phyloP scores from a whole-genome alignment of 1,139 yeast genomes.

The Zygotorulaspora mrakii region DNA sequence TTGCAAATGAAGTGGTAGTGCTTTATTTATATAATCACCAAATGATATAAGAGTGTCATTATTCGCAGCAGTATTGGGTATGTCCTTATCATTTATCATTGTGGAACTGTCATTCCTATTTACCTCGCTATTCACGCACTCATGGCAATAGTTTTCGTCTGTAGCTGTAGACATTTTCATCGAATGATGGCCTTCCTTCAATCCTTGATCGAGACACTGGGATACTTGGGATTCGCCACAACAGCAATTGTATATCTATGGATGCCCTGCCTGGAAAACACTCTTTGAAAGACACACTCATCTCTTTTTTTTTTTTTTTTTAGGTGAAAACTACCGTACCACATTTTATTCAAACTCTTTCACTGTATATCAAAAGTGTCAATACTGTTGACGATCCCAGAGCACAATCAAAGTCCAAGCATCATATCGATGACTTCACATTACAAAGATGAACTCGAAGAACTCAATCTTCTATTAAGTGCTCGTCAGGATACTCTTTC shows the following conservation, averaged over 20 bases:
- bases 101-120: not conserved
- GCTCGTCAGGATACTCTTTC: constrained; percentile 6
- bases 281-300: no score
- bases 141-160: not conserved
- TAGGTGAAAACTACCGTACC: no score
- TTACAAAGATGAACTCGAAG: constrained; percentile 2
- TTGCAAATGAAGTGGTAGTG: constrained; percentile 37
- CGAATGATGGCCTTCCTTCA: no score
- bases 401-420: no score
- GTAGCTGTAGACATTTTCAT: not conserved
- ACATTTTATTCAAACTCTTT: no score
- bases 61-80: not conserved
- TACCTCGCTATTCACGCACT: not conserved
- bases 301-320: no score
- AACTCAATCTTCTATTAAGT: constrained; percentile 8
- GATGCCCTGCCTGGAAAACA: no score
- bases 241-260: no score
- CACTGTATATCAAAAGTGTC: no score
- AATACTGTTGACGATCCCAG: no score
- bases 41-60: constrained; percentile 32
- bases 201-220: no score
- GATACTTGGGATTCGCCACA: no score
- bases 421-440: constrained; percentile 3
- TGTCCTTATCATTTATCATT: not conserved
- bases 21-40: constrained; percentile 38